A percentile compares a stretch with the other conserved stretches of the same genome.
Evolutionary conservation across 108 stramenopile species (phyloP).

Genomic region (Nitzschia sp.): DNA sequence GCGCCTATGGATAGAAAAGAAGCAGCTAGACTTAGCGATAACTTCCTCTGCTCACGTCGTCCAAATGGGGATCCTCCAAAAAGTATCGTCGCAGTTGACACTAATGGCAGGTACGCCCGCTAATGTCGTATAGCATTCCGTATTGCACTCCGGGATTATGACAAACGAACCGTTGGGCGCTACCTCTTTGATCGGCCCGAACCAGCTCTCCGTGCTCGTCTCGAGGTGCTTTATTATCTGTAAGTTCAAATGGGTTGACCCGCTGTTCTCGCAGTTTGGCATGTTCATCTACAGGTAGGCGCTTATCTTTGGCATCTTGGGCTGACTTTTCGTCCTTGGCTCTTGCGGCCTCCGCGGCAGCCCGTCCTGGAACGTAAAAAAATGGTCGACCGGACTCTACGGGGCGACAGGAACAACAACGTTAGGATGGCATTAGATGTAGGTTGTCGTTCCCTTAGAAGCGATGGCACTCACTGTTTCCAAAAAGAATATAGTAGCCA

Average conservation of each 20-base stretch:
- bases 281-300: slow-evolving; percentile 43
- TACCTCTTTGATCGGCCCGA: slow-evolving; percentile 57
- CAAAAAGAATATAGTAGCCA: slow-evolving; percentile 66
- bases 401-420: not conserved
- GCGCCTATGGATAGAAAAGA: slow-evolving; percentile 88
- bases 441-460: not conserved
- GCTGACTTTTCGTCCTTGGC: slow-evolving; percentile 37
- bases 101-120: slow-evolving; percentile 63
- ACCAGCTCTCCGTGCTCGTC: slow-evolving; percentile 77
- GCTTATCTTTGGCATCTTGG: slow-evolving; percentile 31
- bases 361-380: slow-evolving; percentile 56
- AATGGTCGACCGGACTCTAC: slow-evolving; percentile 65
- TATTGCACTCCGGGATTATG: slow-evolving; percentile 84
- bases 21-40: slow-evolving; percentile 58
- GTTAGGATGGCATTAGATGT: not conserved
- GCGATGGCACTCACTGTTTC: slow-evolving; percentile 60
- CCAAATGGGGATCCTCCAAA: slow-evolving; percentile 84
- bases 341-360: slow-evolving; percentile 31
- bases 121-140: slow-evolving; percentile 63
- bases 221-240: slow-evolving; percentile 49
- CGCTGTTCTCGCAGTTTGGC: slow-evolving; percentile 16
- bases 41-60: slow-evolving; percentile 70
- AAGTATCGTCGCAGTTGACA: slow-evolving; percentile 84
- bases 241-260: slow-evolving; percentile 16
- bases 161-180: slow-evolving; percentile 57